Base-by-base conservation (phyloP, 2,329 filamentous ascomycete genomes). In the Aspergillaceae sp. region DNA sequence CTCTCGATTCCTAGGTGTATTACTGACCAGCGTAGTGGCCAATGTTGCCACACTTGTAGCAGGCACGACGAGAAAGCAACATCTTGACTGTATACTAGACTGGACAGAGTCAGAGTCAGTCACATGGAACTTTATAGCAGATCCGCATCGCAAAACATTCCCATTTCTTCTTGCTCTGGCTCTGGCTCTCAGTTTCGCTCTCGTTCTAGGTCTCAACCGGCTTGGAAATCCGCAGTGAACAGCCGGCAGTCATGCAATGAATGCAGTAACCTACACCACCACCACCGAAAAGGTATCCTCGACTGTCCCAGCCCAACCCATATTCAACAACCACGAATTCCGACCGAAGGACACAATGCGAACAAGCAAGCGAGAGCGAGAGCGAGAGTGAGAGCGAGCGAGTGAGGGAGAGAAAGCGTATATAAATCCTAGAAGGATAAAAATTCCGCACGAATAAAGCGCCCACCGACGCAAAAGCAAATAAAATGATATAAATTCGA, bases 31-130 rank as follows among this genome's bases (percentile, higher is more conserved):
- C 72, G 61, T 73, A 75, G 61, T 89, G 85, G 69, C 85, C 85
- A 68, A 89, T 84, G 63, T 89, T 88, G 74, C 86, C 86, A 69
- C 72, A 74, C 59, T 74, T 87, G 77, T 87, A 87, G 78, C 86
- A 90, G 60, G 85, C 85, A 72, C 86, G 84, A 71, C 86, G 84
- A 66, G 84, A 87, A 60, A 89, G 86, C 73, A 86, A 85, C 85
- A 89, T 90, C 58, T 63, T 74, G 64, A 44, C 49, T 49, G 47
- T 56, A 51, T 50, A 55, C 50, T 55, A 51, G 45, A 40, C 40
- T 52, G 51, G 38, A 41, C n/a, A 11, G 27, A 54, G 55, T 56
- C 43, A 42, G 29, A 29, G 26, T 30, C 38, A 37, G 46, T 27
- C 4, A 9, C 30, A 32, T 6, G 30, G 5, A 32, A 32, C 30